These are phyloP conservation scores for Gentiana macrophylla DNA, from an alignment of 257 asterid species.

Conservation along the genomic window DNA sequence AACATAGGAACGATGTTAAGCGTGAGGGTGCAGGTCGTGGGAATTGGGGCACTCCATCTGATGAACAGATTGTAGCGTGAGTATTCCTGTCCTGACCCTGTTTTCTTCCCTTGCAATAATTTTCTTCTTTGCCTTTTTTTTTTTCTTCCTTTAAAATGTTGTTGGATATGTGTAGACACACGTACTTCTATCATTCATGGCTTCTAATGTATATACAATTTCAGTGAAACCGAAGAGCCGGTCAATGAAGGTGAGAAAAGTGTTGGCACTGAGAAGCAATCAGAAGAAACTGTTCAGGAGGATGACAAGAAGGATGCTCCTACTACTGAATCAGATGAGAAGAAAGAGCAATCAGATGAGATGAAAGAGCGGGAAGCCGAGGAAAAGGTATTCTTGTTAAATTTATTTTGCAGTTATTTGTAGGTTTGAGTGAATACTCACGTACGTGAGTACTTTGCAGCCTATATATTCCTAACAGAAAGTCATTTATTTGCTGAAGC, in stretches of 20 bases:
- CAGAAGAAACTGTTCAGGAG: slow-evolving; percentile 31
- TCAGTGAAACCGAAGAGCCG: slow-evolving; percentile 40
- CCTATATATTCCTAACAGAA: no score
- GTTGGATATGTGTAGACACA: not conserved
- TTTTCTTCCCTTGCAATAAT: not conserved
- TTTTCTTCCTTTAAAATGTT: not conserved
- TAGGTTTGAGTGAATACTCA: not conserved
- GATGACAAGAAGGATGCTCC: slow-evolving; percentile 34
- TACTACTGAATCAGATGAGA: slow-evolving; percentile 26
- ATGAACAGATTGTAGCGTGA: slow-evolving; percentile 40
- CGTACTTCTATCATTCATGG: no score
- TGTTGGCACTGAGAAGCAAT: slow-evolving; percentile 37
- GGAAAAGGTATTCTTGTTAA: slow-evolving; percentile 33
- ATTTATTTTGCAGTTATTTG: not conserved
- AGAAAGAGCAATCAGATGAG: slow-evolving; percentile 22
- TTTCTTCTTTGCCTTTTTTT: no score
- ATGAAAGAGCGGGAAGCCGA: slow-evolving; percentile 36
- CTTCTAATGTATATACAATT: not conserved
- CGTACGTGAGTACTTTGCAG: not conserved
- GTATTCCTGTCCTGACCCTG: not conserved
- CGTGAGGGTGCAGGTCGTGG: slow-evolving; percentile 69
- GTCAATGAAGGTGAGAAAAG: slow-evolving; percentile 27
- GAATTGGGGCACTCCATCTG: slow-evolving; percentile 55
- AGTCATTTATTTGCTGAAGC: no score
- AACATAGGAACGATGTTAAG: slow-evolving; percentile 35